These are phyloP conservation scores for Parathielavia appendiculata DNA, from an alignment of 495 filamentous ascomycete genomes.

Conservation along the genomic window DNA sequence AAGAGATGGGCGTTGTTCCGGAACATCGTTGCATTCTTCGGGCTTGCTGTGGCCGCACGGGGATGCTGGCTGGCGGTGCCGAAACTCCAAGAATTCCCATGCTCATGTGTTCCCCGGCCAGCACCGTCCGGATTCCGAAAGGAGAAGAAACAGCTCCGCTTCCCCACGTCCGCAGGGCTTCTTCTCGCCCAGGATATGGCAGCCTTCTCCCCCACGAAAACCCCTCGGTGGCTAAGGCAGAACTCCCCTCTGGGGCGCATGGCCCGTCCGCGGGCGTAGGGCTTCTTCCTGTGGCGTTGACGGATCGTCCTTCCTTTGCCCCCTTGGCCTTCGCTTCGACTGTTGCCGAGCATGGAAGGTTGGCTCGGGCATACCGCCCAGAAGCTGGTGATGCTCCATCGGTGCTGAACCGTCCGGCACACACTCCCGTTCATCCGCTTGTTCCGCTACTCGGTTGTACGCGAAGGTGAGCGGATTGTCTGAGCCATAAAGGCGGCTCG, in stretches of 20 bases:
- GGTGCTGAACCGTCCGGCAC: slow-evolving; percentile 11
- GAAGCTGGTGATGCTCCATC: background rate
- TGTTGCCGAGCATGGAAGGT: slow-evolving; percentile 4
- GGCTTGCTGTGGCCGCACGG: background rate
- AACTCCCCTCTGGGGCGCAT: background rate
- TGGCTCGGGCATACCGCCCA: background rate
- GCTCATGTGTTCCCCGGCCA: slow-evolving; percentile 3
- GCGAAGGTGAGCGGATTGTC: background rate
- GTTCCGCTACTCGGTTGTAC: background rate
- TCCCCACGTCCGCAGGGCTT: background rate
- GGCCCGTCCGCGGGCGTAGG: background rate
- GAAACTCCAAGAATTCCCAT: background rate
- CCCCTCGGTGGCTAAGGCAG: background rate
- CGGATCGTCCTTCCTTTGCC: slow-evolving; percentile 22
- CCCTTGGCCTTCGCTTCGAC: background rate
- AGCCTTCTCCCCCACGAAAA: too few species aligned
- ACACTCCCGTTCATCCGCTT: slow-evolving; percentile 29
- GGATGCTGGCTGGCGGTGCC: background rate
- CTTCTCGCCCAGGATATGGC: background rate
- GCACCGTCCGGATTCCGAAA: slow-evolving; percentile 2
- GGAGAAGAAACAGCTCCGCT: background rate
- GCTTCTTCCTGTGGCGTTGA: slow-evolving; percentile 6
- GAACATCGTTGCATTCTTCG: slow-evolving; percentile 22
- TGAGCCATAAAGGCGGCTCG: slow-evolving; percentile 5
- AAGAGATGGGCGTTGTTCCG: slow-evolving; percentile 29